Evolutionary conservation across 1,284 basidiomycete genomes (phyloP).

Genomic region (Cryptococcus sp.): DNA sequence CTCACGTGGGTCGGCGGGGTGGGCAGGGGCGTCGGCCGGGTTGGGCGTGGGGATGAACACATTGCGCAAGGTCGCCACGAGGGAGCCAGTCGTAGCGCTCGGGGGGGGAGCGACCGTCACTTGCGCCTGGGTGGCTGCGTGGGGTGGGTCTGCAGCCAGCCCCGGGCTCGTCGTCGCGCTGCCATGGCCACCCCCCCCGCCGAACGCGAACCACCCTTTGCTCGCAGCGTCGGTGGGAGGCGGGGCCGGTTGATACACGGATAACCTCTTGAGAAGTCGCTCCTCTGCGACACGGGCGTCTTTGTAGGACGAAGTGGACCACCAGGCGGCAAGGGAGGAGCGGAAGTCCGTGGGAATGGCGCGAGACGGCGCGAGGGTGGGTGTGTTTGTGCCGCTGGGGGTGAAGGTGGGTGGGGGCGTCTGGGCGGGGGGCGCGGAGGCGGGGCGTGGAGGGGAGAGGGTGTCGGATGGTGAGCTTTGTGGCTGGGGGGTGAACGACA

Average conservation of each 20-base stretch:
- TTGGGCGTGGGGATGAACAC: constrained; percentile 45
- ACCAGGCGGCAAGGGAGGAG: constrained; percentile 42
- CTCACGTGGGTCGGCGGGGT: constrained; percentile 31
- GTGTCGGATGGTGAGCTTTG: neutral
- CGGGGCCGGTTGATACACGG: constrained; percentile 27
- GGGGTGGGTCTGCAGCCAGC: too few species aligned
- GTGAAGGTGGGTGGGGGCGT: neutral
- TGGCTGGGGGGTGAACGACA: constrained; percentile 12
- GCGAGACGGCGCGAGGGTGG: constrained; percentile 19
- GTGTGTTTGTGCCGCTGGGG: constrained; percentile 11
- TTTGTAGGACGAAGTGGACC: constrained; percentile 41
- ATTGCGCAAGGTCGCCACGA: constrained; percentile 38
- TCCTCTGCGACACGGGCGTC: constrained; percentile 44
- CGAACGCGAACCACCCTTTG: constrained; percentile 11
- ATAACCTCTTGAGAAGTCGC: constrained; percentile 36
- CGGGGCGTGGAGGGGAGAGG: constrained; percentile 2
- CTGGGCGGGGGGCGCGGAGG: constrained; percentile 4
- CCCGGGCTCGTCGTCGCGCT: neutral
- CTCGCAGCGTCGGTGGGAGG: neutral
- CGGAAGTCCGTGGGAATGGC: constrained; percentile 43
- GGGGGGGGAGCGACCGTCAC: too few species aligned
- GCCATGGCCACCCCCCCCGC: neutral
- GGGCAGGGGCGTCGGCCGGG: constrained; percentile 30
- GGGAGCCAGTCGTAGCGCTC: neutral
- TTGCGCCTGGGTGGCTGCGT: too few species aligned